These are phyloP conservation scores for Pythium brassicae DNA, from an alignment of 352 stramenopile genomes.

Conservation along the genomic window DNA sequence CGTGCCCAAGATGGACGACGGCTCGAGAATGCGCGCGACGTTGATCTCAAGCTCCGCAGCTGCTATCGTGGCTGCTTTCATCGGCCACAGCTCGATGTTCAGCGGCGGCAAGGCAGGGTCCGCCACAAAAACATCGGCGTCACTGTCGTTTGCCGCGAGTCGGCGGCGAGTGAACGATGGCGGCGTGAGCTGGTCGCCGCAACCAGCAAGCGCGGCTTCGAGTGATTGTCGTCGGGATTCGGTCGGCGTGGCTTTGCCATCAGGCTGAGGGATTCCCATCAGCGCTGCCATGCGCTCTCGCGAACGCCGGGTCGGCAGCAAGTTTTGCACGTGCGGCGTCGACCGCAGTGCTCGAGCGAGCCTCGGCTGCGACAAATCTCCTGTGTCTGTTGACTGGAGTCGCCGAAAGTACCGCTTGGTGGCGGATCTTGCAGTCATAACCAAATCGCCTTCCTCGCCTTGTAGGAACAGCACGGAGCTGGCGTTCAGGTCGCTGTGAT, in stretches of 20 bases:
- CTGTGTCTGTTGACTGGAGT: background rate
- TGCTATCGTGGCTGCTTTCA: background rate
- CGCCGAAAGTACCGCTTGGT: conserved; percentile 13
- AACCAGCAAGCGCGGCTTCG: background rate
- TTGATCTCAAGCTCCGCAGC: conserved; percentile 1
- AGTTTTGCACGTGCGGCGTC: background rate
- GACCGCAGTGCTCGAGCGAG: background rate
- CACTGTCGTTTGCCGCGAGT: background rate
- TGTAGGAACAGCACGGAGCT: conserved; percentile 19
- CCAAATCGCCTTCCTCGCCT: conserved; percentile 10
- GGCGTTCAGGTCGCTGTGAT: conserved; percentile 22
- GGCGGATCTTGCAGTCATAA: conserved; percentile 14
- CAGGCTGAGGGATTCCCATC: background rate
- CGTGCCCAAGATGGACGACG: background rate
- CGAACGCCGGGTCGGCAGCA: background rate
- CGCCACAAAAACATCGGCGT: background rate
- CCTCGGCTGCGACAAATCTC: background rate
- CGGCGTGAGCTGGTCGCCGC: background rate
- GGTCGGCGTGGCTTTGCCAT: background rate
- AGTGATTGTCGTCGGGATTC: background rate
- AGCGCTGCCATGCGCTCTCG: no score
- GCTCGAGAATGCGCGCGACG: conserved; percentile 2
- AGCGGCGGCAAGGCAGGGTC: background rate
- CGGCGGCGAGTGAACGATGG: background rate
- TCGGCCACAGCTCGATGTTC: conserved; percentile 3